Evolutionary conservation across 2,329 filamentous ascomycete species (phyloP), one percentile per base, ranked within the genome.

Genomic region (Polytolypa hystricis): DNA sequence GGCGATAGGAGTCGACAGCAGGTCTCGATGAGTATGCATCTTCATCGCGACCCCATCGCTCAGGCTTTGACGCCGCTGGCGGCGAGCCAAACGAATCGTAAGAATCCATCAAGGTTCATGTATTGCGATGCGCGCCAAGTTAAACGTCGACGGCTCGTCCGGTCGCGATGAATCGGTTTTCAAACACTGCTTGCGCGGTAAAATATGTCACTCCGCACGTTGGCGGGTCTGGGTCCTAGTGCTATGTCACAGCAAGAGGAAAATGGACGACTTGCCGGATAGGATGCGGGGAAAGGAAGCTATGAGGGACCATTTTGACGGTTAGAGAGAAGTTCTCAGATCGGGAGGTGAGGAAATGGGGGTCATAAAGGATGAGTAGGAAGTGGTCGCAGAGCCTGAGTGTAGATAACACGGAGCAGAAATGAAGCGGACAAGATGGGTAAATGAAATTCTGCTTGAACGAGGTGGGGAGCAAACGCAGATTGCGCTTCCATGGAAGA

Each of bases 21-120:
- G 47, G 42, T 37, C 58, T 46, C n/a, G 53, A 42, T 46, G 49
- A 38, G 46, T 60, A 52, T 34, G 52, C 46, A 23, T 67, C 64
- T 28, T 55, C 58, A 27, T 66, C 62, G 12, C 61, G 58, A 36
- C 41, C 50, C 47, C 62, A 61, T 42, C 60, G 58, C 6, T 56
- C 48, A 16, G 51, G 42, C 35, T 55, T 53, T 16, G 50, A 45
- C 11, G 29, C 20, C 20, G 45, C 42, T 5, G 51, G 43, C 10
- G 64, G 63, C 20, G 64, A 67, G 9, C 54, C 59, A 42, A 61
- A 64, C n/a, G 49, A 50, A 35, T 67, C 64, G 41, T 65, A 67
- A 11, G 65, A 57, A 55, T 67, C 65, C 65, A 68, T 39, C 35
- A 40, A 35, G 17, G 12, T 7, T 25, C 21, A 25, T 25, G n/a